Percentiles rank a stretch among this genome's conserved stretches.
Evolutionary conservation across 768 basidiomycete species (phyloP).

Genomic region (Tricholoma hemisulphureum): DNA sequence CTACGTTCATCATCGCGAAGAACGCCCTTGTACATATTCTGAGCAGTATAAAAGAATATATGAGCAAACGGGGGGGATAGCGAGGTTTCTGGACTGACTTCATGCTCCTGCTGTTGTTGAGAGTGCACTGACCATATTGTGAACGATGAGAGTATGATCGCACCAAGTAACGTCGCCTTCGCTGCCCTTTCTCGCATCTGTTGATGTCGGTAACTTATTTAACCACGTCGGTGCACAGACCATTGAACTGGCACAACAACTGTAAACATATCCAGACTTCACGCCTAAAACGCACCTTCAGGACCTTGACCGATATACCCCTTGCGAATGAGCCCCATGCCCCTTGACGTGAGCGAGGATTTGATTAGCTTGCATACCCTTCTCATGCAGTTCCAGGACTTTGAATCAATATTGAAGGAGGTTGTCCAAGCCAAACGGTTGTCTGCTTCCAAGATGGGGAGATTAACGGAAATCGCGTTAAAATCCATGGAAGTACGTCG

Average conservation of each 20-base stretch:
- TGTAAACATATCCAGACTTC: slow-evolving; percentile 31
- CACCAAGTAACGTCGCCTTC: slow-evolving; percentile 68
- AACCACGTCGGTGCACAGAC: slow-evolving; percentile 31
- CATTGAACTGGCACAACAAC: slow-evolving; percentile 19
- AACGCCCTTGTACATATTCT: slow-evolving; percentile 94
- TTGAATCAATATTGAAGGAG: slow-evolving; percentile 78
- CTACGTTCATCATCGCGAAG: slow-evolving; percentile 84
- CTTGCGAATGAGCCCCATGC: slow-evolving; percentile 31
- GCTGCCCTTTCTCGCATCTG: slow-evolving; percentile 64
- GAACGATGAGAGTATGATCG: slow-evolving; percentile 59
- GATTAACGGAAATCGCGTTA: slow-evolving; percentile 73
- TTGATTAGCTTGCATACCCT: slow-evolving; percentile 5
- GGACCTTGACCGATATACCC: slow-evolving; percentile 10
- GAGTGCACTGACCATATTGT: slow-evolving; percentile 91
- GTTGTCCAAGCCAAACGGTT: slow-evolving; percentile 80
- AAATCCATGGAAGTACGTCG: slow-evolving; percentile 71
- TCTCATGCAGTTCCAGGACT: slow-evolving; percentile 52
- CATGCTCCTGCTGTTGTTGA: slow-evolving; percentile 79
- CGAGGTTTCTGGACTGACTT: slow-evolving; percentile 44
- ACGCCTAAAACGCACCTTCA: slow-evolving; percentile 8
- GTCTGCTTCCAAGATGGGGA: slow-evolving; percentile 82
- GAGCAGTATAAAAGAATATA: background rate
- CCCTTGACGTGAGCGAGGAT: slow-evolving; percentile 37
- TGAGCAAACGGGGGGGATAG: background rate
- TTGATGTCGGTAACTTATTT: slow-evolving; percentile 26